These are phyloP conservation scores for Amanita fuliginea DNA, from an alignment of 768 basidiomycete genomes.

Conservation along the genomic window DNA sequence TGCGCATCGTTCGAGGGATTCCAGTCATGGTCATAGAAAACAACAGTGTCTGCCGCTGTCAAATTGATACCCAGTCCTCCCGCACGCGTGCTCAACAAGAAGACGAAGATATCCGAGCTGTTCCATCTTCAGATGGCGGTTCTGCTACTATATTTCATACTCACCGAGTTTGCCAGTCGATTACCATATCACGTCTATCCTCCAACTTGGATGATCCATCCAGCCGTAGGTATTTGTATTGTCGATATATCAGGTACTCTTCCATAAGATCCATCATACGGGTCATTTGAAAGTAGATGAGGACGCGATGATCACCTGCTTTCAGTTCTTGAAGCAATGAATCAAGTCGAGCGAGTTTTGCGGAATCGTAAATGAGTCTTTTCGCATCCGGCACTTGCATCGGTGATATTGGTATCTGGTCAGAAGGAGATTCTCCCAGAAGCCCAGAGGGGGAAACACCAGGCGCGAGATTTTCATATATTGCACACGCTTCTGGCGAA, in stretches of 20 bases:
- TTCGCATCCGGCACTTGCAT: slow-evolving; percentile 96
- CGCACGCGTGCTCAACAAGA: slow-evolving; percentile 86
- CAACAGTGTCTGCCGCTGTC: slow-evolving; percentile 90
- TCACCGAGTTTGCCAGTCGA: slow-evolving; percentile 96
- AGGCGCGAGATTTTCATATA: slow-evolving; percentile 41
- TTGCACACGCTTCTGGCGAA: slow-evolving; percentile 35
- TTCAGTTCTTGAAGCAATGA: slow-evolving; percentile 86
- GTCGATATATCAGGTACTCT: slow-evolving; percentile 93
- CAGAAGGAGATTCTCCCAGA: slow-evolving; percentile 46
- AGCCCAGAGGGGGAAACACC: slow-evolving; percentile 59
- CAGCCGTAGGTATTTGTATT: slow-evolving; percentile 88
- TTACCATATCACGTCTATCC: slow-evolving; percentile 97
- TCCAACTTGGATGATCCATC: slow-evolving; percentile 93
- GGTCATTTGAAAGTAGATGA: slow-evolving; percentile 99
- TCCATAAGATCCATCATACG: slow-evolving; percentile 99
- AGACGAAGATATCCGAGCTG: slow-evolving; percentile 83
- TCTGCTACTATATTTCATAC: slow-evolving; percentile 12
- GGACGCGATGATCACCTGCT: slow-evolving; percentile 81
- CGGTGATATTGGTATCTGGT: slow-evolving; percentile 69
- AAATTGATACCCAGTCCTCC: slow-evolving; percentile 96
- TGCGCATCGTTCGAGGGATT: slow-evolving; percentile 97
- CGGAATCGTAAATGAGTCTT: slow-evolving; percentile 91
- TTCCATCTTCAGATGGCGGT: slow-evolving; percentile 2
- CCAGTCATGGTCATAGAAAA: slow-evolving; percentile 95
- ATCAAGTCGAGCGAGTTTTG: slow-evolving; percentile 89